phyloP scores from a whole-genome alignment of 345 rosid species.

The Gossypium raimondii region DNA sequence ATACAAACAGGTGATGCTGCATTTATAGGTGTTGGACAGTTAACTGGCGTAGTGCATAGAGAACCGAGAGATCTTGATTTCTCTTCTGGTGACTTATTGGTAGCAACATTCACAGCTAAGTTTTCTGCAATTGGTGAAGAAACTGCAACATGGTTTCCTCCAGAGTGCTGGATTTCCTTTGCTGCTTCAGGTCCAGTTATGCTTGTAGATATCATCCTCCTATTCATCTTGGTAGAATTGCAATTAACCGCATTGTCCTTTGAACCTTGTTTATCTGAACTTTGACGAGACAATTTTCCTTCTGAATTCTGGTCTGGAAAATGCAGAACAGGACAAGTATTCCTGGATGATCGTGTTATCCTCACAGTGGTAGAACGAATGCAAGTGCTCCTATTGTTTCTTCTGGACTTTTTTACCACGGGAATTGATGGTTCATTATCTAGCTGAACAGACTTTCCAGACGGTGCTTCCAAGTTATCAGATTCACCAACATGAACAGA shows the following conservation, averaged over 20 bases:
- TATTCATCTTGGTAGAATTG: slow-evolving; percentile 16
- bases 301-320: slow-evolving; percentile 12
- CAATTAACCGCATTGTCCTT: background rate
- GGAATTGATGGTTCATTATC: slow-evolving; percentile 14
- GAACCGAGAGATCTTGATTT: slow-evolving; percentile 26
- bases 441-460: slow-evolving; percentile 11
- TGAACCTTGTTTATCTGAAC: slow-evolving; percentile 12
- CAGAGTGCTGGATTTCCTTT: slow-evolving; percentile 12
- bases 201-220: slow-evolving; percentile 10
- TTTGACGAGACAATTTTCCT: slow-evolving; percentile 4
- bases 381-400: slow-evolving; percentile 15
- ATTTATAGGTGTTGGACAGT: slow-evolving; percentile 36
- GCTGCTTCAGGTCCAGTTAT: background rate
- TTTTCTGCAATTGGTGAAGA: slow-evolving; percentile 19
- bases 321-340: slow-evolving; percentile 6
- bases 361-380: slow-evolving; percentile 30
- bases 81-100: slow-evolving; percentile 24
- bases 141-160: slow-evolving; percentile 15
- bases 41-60: slow-evolving; percentile 32
- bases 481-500: slow-evolving; percentile 24
- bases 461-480: slow-evolving; percentile 21
- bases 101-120: slow-evolving; percentile 18
- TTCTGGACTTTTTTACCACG: slow-evolving; percentile 26
- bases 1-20: slow-evolving; percentile 75
- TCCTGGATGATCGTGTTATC: slow-evolving; percentile 25